phyloP scores from a whole-genome alignment of 1,284 basidiomycete genomes.

The Ceratobasidium theobromae region DNA sequence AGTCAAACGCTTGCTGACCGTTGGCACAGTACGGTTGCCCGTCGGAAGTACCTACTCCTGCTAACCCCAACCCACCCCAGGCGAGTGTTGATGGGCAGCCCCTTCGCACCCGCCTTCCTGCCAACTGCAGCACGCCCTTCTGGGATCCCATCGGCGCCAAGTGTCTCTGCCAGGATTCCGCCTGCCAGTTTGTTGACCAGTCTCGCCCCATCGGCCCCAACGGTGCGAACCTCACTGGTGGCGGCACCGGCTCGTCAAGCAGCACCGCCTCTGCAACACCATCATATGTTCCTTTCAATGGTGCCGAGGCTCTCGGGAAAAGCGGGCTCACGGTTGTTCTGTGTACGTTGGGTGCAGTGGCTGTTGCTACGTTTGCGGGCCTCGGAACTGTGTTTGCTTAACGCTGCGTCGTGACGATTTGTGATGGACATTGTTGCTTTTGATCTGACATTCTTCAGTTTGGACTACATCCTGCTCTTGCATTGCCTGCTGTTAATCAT shows the following conservation, averaged over 20 bases:
- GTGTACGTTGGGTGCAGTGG: conserved; percentile 17
- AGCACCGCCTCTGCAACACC: conserved; percentile 19
- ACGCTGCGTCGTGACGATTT: background rate
- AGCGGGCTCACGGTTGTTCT: background rate
- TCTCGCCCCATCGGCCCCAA: conserved; percentile 73
- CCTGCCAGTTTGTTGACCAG: conserved; percentile 63
- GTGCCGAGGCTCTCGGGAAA: conserved; percentile 24
- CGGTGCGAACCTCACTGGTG: conserved; percentile 61
- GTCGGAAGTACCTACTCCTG: conserved; percentile 52
- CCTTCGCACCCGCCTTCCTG: conserved; percentile 53
- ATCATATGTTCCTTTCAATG: conserved; percentile 37
- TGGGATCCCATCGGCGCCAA: conserved; percentile 70
- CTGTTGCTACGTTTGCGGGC: background rate
- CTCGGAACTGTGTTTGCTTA: conserved; percentile 16
- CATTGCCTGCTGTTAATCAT: background rate
- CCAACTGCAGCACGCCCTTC: conserved; percentile 76
- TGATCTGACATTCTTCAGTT: background rate
- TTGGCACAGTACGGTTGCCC: conserved; percentile 69
- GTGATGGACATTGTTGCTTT: background rate
- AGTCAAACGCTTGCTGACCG: background rate
- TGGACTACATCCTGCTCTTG: background rate
- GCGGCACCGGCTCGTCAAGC: conserved; percentile 36
- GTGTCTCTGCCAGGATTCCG: conserved; percentile 59
- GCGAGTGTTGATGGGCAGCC: conserved; percentile 48
- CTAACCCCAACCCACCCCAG: conserved; percentile 67